Percentiles rank a stretch among this genome's conserved stretches.
phyloP scores from a whole-genome alignment of 2,329 filamentous ascomycete species.

The Cladosporium sp. region DNA sequence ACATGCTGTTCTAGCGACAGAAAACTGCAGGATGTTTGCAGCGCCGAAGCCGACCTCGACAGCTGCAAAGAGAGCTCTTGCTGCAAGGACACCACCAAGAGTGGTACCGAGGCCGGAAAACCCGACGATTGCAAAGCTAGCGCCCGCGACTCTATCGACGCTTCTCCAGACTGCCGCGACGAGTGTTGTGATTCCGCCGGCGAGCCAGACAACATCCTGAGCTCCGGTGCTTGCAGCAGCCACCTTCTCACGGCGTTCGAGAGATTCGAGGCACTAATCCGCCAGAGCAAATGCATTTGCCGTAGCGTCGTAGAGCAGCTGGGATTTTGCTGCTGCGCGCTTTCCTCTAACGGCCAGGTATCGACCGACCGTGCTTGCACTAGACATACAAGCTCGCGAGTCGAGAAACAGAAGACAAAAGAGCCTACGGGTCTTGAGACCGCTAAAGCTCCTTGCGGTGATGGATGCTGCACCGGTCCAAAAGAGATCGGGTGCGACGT shows the following conservation, averaged over 20 bases:
- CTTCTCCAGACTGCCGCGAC: not conserved
- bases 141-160: not conserved
- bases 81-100: not conserved
- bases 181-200: not conserved
- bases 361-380: slow-evolving; percentile 24
- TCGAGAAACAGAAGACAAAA: not conserved
- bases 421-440: not conserved
- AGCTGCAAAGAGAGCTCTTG: not conserved
- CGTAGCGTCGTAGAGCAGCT: slow-evolving; percentile 16
- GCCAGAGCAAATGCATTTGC: slow-evolving; percentile 22
- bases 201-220: not conserved
- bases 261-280: slow-evolving; percentile 14
- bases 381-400: not conserved
- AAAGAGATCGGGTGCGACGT: not conserved
- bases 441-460: slow-evolving; percentile 7
- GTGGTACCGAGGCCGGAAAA: not conserved
- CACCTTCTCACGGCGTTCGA: slow-evolving; percentile 22
- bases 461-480: slow-evolving; percentile 20
- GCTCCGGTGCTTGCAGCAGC: slow-evolving; percentile 16
- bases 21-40: not conserved
- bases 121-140: not conserved
- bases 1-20: not conserved
- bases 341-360: slow-evolving; percentile 18
- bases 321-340: slow-evolving; percentile 19
- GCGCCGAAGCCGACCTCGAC: not conserved